These are phyloP conservation scores for Russula abietina DNA, from an alignment of 768 basidiomycete genomes.

Conservation along the genomic window DNA sequence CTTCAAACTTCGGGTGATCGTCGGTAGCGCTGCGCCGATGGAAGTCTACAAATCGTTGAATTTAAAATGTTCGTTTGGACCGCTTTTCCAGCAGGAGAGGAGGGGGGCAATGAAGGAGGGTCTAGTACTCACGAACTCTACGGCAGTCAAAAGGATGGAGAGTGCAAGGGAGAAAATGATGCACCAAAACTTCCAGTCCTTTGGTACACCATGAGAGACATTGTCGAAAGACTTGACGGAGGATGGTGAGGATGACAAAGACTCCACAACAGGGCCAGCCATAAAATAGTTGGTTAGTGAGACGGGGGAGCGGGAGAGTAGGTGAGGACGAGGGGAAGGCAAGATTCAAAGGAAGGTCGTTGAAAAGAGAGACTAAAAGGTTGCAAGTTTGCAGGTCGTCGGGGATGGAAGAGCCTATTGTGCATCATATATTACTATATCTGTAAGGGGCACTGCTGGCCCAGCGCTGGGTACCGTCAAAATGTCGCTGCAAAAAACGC, in stretches of 20 bases:
- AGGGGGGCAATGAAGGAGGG: not conserved
- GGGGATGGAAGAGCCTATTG: too few relatives aligned
- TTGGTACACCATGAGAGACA: slow-evolving; percentile 2
- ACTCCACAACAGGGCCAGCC: not conserved
- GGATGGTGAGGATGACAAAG: not conserved
- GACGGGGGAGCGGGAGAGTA: not conserved
- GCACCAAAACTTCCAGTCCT: slow-evolving; percentile 24
- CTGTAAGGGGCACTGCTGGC: too few relatives aligned
- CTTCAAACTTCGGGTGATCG: slow-evolving; percentile 30
- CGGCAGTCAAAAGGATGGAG: slow-evolving; percentile 11
- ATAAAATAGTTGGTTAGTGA: not conserved
- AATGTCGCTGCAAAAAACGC: too few relatives aligned
- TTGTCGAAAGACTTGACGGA: not conserved
- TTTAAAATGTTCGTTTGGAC: not conserved
- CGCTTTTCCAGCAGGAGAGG: too few relatives aligned
- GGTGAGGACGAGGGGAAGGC: not conserved
- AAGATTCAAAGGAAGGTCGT: too few relatives aligned
- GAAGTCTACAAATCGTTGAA: not conserved
- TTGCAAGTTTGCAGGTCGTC: too few relatives aligned
- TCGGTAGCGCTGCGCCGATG: slow-evolving; percentile 29
- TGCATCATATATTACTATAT: too few relatives aligned
- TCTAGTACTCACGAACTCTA: slow-evolving; percentile 22
- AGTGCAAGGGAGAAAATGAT: slow-evolving; percentile 21
- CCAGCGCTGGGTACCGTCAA: too few relatives aligned
- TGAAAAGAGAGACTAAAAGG: too few relatives aligned